Evolutionary conservation across 192 early-diverging fungal genomes (phyloP).

Genomic region (Funneliformis geosporum): DNA sequence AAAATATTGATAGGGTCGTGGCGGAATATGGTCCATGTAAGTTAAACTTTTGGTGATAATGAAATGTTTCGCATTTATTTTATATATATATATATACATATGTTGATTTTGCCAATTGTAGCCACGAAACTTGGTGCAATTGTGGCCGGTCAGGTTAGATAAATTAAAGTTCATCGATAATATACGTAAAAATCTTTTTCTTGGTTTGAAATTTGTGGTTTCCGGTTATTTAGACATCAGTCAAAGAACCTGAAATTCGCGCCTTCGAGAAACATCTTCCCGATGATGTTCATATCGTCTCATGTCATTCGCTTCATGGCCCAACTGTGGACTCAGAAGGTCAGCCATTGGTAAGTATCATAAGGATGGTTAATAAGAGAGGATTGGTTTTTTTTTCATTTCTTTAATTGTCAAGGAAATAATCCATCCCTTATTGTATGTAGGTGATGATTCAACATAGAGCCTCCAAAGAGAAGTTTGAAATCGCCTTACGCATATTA

Average conservation of each 20-base stretch:
- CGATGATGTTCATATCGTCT: constrained; percentile 89
- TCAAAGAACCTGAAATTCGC: constrained; percentile 90
- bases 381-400: constrained; percentile 19
- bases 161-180: background rate
- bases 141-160: constrained; percentile 76
- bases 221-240: constrained; percentile 70
- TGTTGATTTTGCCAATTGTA: constrained; percentile 26
- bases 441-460: constrained; percentile 80
- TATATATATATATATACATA: background rate
- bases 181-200: background rate
- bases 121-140: constrained; percentile 88
- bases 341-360: constrained; percentile 68
- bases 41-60: constrained; percentile 2
- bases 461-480: constrained; percentile 59
- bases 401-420: constrained; percentile 9
- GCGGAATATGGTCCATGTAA: constrained; percentile 79
- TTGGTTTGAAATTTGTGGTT: background rate
- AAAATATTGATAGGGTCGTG: constrained; percentile 80
- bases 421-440: background rate
- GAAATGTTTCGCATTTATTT: background rate
- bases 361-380: too few species aligned
- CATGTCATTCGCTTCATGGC: constrained; percentile 95
- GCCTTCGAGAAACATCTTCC: constrained; percentile 90
- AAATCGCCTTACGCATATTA: constrained; percentile 63
- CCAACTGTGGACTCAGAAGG: constrained; percentile 81